Conservation (phyloP, 257 asterid species). For the Fraxinus quadrangulata region DNA sequence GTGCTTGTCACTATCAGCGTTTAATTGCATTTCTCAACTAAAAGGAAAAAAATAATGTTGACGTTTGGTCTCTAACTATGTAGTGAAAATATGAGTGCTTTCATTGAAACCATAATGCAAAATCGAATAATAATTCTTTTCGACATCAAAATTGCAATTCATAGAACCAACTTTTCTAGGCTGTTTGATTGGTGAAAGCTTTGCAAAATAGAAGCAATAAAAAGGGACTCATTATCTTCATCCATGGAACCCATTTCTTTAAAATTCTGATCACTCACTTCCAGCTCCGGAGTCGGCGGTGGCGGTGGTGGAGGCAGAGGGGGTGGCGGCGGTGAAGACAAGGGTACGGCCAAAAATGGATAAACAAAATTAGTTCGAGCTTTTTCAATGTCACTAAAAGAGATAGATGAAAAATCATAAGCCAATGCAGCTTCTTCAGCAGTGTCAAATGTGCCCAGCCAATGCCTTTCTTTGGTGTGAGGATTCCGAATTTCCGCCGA, state of each 20-base stretch:
- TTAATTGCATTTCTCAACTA: no score
- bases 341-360: constrained; percentile 4
- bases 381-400: constrained; percentile 32
- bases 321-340: not conserved
- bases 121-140: no score
- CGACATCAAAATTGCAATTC: not conserved
- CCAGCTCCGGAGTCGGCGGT: constrained; percentile 13
- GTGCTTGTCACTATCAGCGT: no score
- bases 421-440: constrained; percentile 43
- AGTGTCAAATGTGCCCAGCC: constrained; percentile 44
- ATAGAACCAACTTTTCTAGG: constrained; percentile 19
- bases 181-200: constrained; percentile 33
- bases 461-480: constrained; percentile 39
- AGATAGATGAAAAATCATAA: constrained; percentile 41
- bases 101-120: no score
- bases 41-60: no score
- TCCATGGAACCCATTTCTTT: constrained; percentile 11
- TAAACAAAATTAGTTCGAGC: constrained; percentile 42
- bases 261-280: constrained; percentile 21
- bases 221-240: constrained; percentile 40
- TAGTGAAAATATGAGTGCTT: no score
- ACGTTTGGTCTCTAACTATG: no score
- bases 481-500: constrained; percentile 43
- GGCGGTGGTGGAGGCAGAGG: constrained; percentile 20
- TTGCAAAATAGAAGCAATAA: constrained; percentile 48